Percentiles rank a stretch among this genome's conserved stretches.
phyloP scores from a whole-genome alignment of 2,329 filamentous ascomycete species.

The Colletotrichum horii region DNA sequence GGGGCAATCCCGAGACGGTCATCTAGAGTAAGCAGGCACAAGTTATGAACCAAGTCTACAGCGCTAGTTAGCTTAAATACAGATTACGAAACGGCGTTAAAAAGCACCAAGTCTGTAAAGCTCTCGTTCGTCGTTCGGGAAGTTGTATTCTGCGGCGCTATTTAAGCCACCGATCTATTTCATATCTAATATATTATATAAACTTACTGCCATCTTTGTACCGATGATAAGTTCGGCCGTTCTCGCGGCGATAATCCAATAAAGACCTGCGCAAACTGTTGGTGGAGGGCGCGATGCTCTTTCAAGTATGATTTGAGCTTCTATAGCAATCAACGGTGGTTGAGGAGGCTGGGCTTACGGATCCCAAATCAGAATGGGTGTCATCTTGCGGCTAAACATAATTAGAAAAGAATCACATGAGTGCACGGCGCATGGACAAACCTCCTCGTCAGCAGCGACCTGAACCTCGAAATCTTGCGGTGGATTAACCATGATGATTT shows the following conservation, averaged over 20 bases:
- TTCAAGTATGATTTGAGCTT: neutral
- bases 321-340: neutral
- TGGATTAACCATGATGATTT: neutral
- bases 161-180: neutral
- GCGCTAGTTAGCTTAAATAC: neutral
- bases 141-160: neutral
- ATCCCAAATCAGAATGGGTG: neutral
- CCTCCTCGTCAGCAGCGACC: neutral
- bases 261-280: neutral
- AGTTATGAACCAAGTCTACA: neutral
- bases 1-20: neutral
- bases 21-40: neutral
- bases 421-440: neutral
- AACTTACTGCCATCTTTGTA: neutral
- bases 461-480: neutral
- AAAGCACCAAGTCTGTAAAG: neutral
- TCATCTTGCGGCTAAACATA: neutral
- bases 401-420: neutral
- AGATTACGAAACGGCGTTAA: neutral
- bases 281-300: neutral
- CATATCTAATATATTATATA: accelerated
- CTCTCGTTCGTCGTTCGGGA: neutral
- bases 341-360: neutral
- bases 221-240: neutral
- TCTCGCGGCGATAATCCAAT: neutral